A percentile compares a stretch with the other conserved stretches of the same genome.
Conservation (phyloP, 2,329 filamentous ascomycete genomes). For the Penicillium italicum region DNA sequence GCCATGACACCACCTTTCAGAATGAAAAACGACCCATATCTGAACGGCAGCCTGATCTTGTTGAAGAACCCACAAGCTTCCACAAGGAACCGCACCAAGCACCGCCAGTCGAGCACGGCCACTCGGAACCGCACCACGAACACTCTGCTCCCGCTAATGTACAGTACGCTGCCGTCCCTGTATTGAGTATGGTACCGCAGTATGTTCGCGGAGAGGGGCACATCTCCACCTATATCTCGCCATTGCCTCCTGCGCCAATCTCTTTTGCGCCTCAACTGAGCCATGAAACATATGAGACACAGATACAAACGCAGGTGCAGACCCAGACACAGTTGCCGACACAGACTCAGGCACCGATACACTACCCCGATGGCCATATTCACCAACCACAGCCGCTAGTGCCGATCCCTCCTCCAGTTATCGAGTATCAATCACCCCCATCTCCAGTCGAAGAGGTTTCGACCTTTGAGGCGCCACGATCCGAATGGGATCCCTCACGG, state of each 20-base stretch:
- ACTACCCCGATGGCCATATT: constrained; percentile 9
- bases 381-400: constrained; percentile 38
- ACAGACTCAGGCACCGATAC: neutral
- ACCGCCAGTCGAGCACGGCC: neutral
- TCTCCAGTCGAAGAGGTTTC: constrained; percentile 34
- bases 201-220: constrained; percentile 47
- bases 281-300: constrained; percentile 7
- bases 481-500: constrained; percentile 62
- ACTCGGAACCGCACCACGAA: neutral
- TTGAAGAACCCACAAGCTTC: neutral
- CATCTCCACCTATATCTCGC: constrained; percentile 32
- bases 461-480: constrained; percentile 55
- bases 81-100: constrained; percentile 3
- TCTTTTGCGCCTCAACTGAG: constrained; percentile 13
- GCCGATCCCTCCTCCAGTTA: constrained; percentile 41
- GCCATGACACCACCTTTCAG: neutral
- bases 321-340: neutral
- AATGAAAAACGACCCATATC: neutral
- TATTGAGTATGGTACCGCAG: constrained; percentile 41
- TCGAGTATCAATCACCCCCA: constrained; percentile 38
- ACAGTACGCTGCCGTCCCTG: constrained; percentile 10
- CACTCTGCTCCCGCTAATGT: neutral
- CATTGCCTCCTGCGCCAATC: constrained; percentile 13
- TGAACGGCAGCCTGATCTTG: constrained; percentile 5
- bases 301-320: neutral